A percentile compares a stretch with the other conserved stretches of the same genome.
Conservation (phyloP, 2,329 filamentous ascomycete genomes). For the Endothia cerciana region DNA sequence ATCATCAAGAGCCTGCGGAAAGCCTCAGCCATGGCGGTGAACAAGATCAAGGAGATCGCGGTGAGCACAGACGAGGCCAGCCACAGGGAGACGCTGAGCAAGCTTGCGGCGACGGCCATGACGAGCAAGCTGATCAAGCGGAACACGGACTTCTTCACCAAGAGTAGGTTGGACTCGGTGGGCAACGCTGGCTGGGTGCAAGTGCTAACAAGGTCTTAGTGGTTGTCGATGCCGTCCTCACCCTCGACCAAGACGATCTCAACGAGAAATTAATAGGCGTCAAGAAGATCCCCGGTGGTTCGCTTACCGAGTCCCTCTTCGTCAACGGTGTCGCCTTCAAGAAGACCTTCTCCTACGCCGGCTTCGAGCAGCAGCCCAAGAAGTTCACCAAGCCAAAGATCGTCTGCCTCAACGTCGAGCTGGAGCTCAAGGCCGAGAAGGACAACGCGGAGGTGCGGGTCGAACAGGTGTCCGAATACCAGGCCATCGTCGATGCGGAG, state of each 20-base stretch:
- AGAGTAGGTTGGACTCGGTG: constrained; percentile 64
- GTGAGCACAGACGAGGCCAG: constrained; percentile 81
- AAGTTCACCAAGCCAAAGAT: constrained; percentile 93
- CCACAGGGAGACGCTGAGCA: constrained; percentile 83
- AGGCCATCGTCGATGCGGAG: constrained; percentile 98
- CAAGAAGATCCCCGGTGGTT: constrained; percentile 97
- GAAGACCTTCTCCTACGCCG: constrained; percentile 99
- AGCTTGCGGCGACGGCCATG: constrained; percentile 95
- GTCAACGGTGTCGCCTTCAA: constrained; percentile 99
- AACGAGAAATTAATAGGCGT: constrained; percentile 98
- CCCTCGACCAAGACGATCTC: constrained; percentile 93
- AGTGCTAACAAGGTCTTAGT: constrained; percentile 56
- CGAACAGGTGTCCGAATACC: constrained; percentile 98
- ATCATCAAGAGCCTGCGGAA: constrained; percentile 95
- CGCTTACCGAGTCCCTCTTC: constrained; percentile 93
- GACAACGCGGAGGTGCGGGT: constrained; percentile 98
- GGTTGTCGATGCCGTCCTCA: constrained; percentile 96
- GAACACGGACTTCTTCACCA: constrained; percentile 96
- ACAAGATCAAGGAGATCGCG: constrained; percentile 98
- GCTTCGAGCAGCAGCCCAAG: constrained; percentile 99
- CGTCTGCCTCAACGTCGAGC: constrained; percentile 94
- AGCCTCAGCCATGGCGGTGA: constrained; percentile 88
- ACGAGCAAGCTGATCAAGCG: constrained; percentile 99
- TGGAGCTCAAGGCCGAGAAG: constrained; percentile 98
- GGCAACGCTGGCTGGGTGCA: neutral